Conservation (phyloP, 179 eudicot species). For the Beta corolliflora region DNA sequence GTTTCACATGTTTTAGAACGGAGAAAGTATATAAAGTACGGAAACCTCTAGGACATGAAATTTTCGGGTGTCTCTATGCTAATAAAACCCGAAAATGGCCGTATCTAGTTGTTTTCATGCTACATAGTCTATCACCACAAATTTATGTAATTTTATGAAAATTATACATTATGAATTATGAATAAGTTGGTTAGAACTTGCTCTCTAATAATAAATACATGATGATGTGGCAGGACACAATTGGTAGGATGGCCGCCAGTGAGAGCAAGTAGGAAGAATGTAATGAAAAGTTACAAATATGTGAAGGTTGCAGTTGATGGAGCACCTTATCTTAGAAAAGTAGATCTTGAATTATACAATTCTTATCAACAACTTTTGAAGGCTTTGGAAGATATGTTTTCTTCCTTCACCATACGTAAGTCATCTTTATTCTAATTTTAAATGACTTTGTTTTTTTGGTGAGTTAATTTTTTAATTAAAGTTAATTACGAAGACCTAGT, state of each 20-base stretch:
- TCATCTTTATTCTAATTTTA: background rate
- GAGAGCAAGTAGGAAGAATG: constrained; percentile 60
- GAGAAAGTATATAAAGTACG: no score
- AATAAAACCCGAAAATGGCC: no score
- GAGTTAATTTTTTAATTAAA: background rate
- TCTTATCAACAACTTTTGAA: constrained; percentile 60
- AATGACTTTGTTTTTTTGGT: background rate
- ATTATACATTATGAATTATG: no score
- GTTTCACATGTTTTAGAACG: no score
- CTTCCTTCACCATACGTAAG: constrained; percentile 65
- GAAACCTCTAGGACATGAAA: no score
- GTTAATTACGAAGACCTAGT: no score
- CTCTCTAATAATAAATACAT: no score
- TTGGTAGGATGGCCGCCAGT: constrained; percentile 94
- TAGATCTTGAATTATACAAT: constrained; percentile 60
- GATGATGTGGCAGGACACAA: constrained; percentile 43
- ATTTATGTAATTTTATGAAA: no score
- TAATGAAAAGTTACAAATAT: constrained; percentile 51
- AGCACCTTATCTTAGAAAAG: constrained; percentile 80
- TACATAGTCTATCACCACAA: no score
- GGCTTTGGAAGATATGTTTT: constrained; percentile 63
- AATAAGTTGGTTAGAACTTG: no score
- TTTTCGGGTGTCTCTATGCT: no score
- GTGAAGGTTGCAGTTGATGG: constrained; percentile 94
- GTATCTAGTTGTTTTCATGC: no score